These are phyloP conservation scores for Pyrrhoderma noxium DNA, from an alignment of 1,284 basidiomycete species.

Conservation along the genomic window DNA sequence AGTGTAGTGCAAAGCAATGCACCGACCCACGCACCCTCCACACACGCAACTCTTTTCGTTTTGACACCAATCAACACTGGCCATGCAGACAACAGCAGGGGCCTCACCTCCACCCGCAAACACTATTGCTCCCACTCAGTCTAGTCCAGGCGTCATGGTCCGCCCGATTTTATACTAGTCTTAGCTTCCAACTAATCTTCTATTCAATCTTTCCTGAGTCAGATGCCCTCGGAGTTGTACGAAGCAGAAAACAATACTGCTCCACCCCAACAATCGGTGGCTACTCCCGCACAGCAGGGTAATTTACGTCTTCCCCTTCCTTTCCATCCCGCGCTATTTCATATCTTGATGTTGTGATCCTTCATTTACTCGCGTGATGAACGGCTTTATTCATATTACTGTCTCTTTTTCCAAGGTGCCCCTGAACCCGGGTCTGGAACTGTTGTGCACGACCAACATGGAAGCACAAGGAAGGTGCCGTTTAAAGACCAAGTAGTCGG, in stretches of 20 bases:
- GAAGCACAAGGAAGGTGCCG: constrained; percentile 8
- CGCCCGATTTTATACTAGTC: too few relatives aligned
- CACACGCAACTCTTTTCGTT: too few relatives aligned
- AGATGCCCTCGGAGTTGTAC: constrained; percentile 18
- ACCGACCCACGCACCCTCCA: too few relatives aligned
- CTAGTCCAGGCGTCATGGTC: too few relatives aligned
- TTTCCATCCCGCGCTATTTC: background rate
- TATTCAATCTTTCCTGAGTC: background rate
- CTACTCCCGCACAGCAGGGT: constrained; percentile 14
- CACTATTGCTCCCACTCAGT: too few relatives aligned
- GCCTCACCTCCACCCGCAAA: too few relatives aligned
- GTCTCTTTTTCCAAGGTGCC: constrained; percentile 7
- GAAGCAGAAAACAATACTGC: background rate
- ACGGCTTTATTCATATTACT: background rate
- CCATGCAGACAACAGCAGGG: too few relatives aligned
- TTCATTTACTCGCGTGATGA: too few relatives aligned
- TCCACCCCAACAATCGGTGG: background rate
- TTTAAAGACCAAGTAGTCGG: constrained; percentile 17
- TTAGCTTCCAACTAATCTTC: too few relatives aligned
- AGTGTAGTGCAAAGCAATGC: too few relatives aligned
- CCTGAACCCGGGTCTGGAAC: constrained; percentile 16
- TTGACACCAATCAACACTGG: too few relatives aligned
- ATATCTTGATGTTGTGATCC: background rate
- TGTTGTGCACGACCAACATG: constrained; percentile 1
- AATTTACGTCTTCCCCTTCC: background rate